A percentile compares a stretch with the other conserved stretches of the same genome.
Conservation (phyloP, 116 monocot genomes). For the Cymodocea nodosa region DNA sequence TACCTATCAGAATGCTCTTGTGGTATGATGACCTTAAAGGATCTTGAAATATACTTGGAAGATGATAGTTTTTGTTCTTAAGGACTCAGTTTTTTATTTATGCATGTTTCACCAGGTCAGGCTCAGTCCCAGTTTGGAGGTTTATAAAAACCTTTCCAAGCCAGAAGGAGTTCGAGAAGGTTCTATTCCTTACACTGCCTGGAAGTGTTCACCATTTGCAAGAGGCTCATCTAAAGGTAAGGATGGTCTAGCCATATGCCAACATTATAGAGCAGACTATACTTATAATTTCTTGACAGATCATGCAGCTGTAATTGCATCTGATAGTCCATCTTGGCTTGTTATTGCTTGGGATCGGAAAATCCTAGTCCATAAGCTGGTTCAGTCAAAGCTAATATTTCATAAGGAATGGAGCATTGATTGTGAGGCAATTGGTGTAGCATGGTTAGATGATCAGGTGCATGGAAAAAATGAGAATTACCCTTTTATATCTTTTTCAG, state of each 20-base stretch:
- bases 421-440: conserved; percentile 66
- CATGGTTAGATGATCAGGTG: conserved; percentile 97
- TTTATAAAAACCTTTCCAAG: conserved; percentile 58
- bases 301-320: conserved; percentile 29
- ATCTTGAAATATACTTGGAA: conserved; percentile 6
- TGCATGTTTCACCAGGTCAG: conserved; percentile 35
- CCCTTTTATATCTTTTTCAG: not conserved
- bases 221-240: conserved; percentile 28
- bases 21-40: conserved; percentile 56
- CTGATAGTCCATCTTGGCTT: conserved; percentile 70
- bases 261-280: conserved; percentile 1
- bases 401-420: conserved; percentile 81
- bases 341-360: conserved; percentile 88
- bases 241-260: not conserved
- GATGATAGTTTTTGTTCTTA: not conserved
- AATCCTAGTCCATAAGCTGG: conserved; percentile 66
- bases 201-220: conserved; percentile 44
- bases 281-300: conserved; percentile 12
- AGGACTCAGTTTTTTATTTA: not conserved
- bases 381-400: conserved; percentile 64
- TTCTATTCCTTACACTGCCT: conserved; percentile 94
- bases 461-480: not conserved
- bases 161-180: conserved; percentile 94
- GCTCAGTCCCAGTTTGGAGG: conserved; percentile 49
- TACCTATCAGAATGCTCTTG: conserved; percentile 85